Base-by-base conservation (phyloP, 2,329 filamentous ascomycete species). In the Lachnellula arida region DNA sequence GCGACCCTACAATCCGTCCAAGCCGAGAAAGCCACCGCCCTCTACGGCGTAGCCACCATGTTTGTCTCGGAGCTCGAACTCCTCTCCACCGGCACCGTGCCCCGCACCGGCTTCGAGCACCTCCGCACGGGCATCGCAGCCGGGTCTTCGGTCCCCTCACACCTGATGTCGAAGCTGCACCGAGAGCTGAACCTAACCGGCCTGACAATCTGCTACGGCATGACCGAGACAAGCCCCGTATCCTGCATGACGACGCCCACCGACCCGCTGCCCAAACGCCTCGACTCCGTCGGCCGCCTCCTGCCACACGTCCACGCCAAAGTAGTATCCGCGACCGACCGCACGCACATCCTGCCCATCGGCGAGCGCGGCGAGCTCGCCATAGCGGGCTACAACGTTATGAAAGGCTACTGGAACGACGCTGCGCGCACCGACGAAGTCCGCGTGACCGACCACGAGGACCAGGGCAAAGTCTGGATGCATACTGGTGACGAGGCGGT, bases 41-140 rank as follows among this genome's bases (percentile, higher is more conserved):
- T 97, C 0, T 94, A 97, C 71, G 92, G 93, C 55, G 93, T 97
- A 0, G 84, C 90, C 4, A 97, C 93, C 52, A 99, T 97, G 94
- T 93, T 96, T 65, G 81, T 87, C n/a, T 86, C 92, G 25, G 85
- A 95, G 66, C 80, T 97, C 4, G 90, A 95, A 63, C 80, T 92
- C 1, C 79, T 97, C 7, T 78, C 84, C 32, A 72, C 76, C 23
- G 76, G 77, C 15, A 68, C 64, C 2, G 22, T 68, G 44, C 60
- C 73, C 0, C 58, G 74, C 35, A 71, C 78, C 53, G 84, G 84
- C 0, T 87, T 88, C 66, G 72, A 84, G 51, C 70, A 83, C 60
- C 77, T 97, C 5, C 79, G 86, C 44, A 97, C 93, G n/a, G 94
- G 94, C 32, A 97, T 97, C 63, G 91, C 88, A 11, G 91, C 93